phyloP scores from a whole-genome alignment of 768 basidiomycete species.

The Tephrocybe sp. region DNA sequence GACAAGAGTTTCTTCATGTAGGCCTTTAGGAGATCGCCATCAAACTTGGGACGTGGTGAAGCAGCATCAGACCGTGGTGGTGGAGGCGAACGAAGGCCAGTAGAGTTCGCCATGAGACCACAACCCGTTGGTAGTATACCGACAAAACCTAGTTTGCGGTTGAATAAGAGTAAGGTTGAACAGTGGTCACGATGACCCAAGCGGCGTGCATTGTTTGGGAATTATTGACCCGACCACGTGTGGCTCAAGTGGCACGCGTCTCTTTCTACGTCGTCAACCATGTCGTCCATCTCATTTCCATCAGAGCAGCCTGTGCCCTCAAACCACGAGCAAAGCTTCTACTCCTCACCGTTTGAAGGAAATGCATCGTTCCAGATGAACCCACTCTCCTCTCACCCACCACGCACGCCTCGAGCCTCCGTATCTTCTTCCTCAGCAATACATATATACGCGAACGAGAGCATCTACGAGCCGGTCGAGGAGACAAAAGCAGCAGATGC shows the following conservation, averaged over 20 bases:
- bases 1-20: conserved; percentile 83
- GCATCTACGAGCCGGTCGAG: conserved; percentile 44
- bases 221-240: conserved; percentile 20
- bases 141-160: not conserved
- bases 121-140: not conserved
- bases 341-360: conserved; percentile 58
- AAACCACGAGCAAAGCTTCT: conserved; percentile 47
- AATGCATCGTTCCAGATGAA: conserved; percentile 75
- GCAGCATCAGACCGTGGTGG: conserved; percentile 60
- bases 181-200: not conserved
- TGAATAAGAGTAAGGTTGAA: not conserved
- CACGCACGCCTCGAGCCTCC: conserved; percentile 69
- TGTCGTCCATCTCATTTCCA: conserved; percentile 73
- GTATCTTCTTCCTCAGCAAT: conserved; percentile 32
- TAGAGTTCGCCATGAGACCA: conserved; percentile 18
- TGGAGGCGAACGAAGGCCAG: conserved; percentile 59
- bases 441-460: conserved; percentile 34
- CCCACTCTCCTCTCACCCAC: conserved; percentile 75
- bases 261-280: conserved; percentile 1
- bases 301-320: conserved; percentile 39
- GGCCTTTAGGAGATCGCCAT: conserved; percentile 65
- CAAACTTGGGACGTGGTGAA: conserved; percentile 62
- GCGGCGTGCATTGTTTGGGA: conserved; percentile 18
- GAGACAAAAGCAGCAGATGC: conserved; percentile 34
- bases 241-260: conserved; percentile 10